Base-by-base conservation (phyloP, 306 rosid species). In the Trichosanthes cucumerina region DNA sequence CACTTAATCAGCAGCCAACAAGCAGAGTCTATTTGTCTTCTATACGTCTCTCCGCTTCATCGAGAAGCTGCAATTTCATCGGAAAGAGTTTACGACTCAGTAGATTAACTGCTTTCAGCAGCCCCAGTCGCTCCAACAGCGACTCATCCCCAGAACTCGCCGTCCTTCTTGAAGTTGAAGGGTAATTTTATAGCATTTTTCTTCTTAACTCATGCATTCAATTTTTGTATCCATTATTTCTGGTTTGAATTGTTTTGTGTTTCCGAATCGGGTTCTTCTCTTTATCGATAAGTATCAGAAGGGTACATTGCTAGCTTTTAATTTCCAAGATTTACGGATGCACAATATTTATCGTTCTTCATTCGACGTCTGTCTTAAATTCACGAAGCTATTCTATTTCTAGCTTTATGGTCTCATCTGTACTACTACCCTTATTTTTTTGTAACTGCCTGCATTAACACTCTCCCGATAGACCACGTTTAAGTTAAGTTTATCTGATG, bases 101-200 rank as follows among this genome's bases (percentile, higher is more conserved):
- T 52, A 79, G 78, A 24, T 54, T 85, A 70, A 8, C 87, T 21
- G 79, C 90, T 77, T 78, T 64, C 72, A 79, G 86, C 87, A 85
- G 88, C 4, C 52, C 79, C 77, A 28, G 80, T 82, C 41, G 82
- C 15, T 73, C 57, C 62, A 7, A 49, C 71, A 56, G 62, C 76
- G 57, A 71, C 59, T 9, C 91, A 5, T 76, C 97, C 46, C 84
- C n/a, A 76, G 79, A 89, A 77, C 83, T 91, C 52, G 97, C 92
- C 6, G 86, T 95, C 78, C 92, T 95, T 83, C 97, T 95, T 78
- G 97, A 95, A 87, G 90, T 95, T 56, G 93, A 95, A 39, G 97
- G 97, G 97, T 95, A 53, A 82, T 65, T 57, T 43, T 72, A 57
- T 41, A 15, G 59, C 19, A 15, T 57, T 66, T 2, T 78, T 66